Evolutionary conservation across 768 basidiomycete genomes (phyloP), one percentile per base, ranked within the genome.

Genomic region (Podaxis sp.): DNA sequence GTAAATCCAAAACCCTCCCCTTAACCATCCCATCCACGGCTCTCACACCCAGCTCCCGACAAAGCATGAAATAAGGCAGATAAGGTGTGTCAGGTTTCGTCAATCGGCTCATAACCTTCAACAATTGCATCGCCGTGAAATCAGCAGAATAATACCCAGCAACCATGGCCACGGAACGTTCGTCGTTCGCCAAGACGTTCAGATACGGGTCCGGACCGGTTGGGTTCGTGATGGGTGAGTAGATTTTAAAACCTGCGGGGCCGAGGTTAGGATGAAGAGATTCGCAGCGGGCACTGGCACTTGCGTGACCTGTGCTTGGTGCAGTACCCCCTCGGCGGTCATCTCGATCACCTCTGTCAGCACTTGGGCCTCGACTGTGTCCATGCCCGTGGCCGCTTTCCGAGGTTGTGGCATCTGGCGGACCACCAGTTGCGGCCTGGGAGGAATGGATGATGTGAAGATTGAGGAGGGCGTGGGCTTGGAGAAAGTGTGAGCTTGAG

Each of bases 1-100:
- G 79, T 66, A 92, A 71, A 70, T 92, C 89, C 59, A 92, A 73
- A 55, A 94, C 85, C 57, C 87, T 81, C 1, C 87, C 90, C 64
- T 87, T 86, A 52, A 95, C 84, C 90, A 94, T 90, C 28, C 89
- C 92, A 70, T 94, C 93, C 7, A 94, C 90, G 4, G 90, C 89
- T 8, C 85, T 81, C 52, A 90, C 90, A 2, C 93, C 93, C n/a
- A 94, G 75, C 72, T 94, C 91, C 44, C 90, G 81, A 68, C 92
- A 94, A 13, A 94, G 81, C 64, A 87, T 77, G 73, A 95, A 95
- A 72, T 95, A 95, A 1, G 89, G 83, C 55, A 94, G 77, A 65
- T 87, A 85, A 11, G 78, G 82, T 55, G 85, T 82, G 49, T 83
- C 84, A 0, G 83, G 82, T 66, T 87, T 84, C 30, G 87, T 85